phyloP scores from a whole-genome alignment of 495 filamentous ascomycete genomes.

The Penicilliopsis zonata region DNA sequence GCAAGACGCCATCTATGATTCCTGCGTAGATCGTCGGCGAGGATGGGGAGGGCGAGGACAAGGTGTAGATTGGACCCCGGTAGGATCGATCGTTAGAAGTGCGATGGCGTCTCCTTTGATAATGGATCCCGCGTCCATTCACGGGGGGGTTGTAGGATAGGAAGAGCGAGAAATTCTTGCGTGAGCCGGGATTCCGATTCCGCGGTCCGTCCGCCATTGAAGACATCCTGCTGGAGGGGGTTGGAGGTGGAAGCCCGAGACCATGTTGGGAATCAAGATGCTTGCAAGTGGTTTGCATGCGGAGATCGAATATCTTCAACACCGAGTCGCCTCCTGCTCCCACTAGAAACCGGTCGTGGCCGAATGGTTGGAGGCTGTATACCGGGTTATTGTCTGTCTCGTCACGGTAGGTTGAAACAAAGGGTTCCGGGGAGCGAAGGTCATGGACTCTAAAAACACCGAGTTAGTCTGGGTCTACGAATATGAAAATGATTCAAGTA shows the following conservation, averaged over 20 bases:
- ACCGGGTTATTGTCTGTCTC: slow-evolving; percentile 42
- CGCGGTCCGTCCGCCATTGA: background rate
- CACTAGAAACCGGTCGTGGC: slow-evolving; percentile 42
- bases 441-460: slow-evolving; percentile 46
- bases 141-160: slow-evolving; percentile 16
- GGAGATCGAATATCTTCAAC: slow-evolving; percentile 55
- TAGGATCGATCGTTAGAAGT: slow-evolving; percentile 12
- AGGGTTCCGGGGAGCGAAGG: slow-evolving; percentile 39
- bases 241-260: no score
- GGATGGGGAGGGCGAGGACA: slow-evolving; percentile 42
- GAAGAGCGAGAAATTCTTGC: slow-evolving; percentile 28
- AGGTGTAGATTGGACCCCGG: slow-evolving; percentile 42
- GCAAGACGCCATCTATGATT: slow-evolving; percentile 36
- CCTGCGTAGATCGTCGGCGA: slow-evolving; percentile 49
- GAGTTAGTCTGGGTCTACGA: background rate
- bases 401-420: slow-evolving; percentile 40
- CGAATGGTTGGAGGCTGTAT: slow-evolving; percentile 47
- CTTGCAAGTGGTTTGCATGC: slow-evolving; percentile 37
- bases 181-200: slow-evolving; percentile 5
- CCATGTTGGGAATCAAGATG: slow-evolving; percentile 23
- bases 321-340: slow-evolving; percentile 44
- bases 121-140: background rate
- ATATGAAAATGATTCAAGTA: background rate
- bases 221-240: background rate
- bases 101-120: background rate